These are phyloP conservation scores for Flaveria brownii DNA, from an alignment of 129 eudicot species.

Conservation along the genomic window DNA sequence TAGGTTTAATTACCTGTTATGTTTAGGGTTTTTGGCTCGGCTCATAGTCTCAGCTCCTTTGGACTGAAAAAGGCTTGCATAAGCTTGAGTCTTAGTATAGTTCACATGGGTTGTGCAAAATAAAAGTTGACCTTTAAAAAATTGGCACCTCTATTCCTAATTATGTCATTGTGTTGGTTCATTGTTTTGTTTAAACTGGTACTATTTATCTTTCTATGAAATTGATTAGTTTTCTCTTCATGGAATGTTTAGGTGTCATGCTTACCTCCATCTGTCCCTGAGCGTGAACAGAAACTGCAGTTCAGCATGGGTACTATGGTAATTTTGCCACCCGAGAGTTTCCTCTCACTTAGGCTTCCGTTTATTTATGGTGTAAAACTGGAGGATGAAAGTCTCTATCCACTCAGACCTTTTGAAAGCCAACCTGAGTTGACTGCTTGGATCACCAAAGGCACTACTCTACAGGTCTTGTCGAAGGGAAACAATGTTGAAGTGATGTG, in stretches of 20 bases:
- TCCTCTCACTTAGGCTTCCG: slow-evolving; percentile 89
- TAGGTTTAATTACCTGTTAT: slow-evolving; percentile 4
- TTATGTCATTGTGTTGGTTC: not conserved
- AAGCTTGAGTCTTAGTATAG: not conserved
- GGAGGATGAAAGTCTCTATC: slow-evolving; percentile 59
- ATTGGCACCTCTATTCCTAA: not conserved
- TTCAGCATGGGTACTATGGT: slow-evolving; percentile 75
- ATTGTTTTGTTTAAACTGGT: not conserved
- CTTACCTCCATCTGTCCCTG: slow-evolving; percentile 55
- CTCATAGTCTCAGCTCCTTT: not conserved
- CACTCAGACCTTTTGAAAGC: slow-evolving; percentile 73
- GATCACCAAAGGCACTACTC: slow-evolving; percentile 63
- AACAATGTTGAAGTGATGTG: slow-evolving; percentile 38
- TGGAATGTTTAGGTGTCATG: slow-evolving; percentile 59
- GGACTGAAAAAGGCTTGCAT: not conserved
- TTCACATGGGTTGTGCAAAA: not conserved
- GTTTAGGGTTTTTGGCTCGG: not conserved
- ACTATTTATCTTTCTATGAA: not conserved
- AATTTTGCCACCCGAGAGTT: slow-evolving; percentile 92
- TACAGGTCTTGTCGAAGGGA: slow-evolving; percentile 61
- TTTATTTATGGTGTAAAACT: slow-evolving; percentile 72
- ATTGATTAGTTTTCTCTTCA: slow-evolving; percentile 2
- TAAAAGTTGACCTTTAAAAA: not conserved
- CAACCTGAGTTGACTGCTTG: slow-evolving; percentile 86
- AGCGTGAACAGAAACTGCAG: slow-evolving; percentile 65